phyloP scores from a whole-genome alignment of 1,284 basidiomycete genomes.

The Tylopilus sp. region DNA sequence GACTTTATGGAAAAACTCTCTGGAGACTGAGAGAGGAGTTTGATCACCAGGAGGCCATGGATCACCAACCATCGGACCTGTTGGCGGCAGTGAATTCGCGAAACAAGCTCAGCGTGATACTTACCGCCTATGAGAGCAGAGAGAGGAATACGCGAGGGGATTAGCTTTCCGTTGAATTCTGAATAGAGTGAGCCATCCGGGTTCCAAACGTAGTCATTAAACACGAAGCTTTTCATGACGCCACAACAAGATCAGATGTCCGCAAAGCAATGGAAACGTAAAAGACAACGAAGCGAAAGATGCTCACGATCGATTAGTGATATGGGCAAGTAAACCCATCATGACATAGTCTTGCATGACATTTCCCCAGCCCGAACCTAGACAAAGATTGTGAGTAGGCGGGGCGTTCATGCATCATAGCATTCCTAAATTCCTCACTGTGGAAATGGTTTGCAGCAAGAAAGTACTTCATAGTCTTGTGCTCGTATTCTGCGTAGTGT shows the following conservation, averaged over 20 bases:
- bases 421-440: conserved; percentile 25
- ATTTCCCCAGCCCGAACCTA: conserved; percentile 52
- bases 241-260: conserved; percentile 13
- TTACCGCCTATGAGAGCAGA: conserved; percentile 42
- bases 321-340: conserved; percentile 44
- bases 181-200: conserved; percentile 39
- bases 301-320: conserved; percentile 46
- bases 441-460: conserved; percentile 40
- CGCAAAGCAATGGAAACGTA: not conserved
- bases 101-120: not conserved
- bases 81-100: not conserved
- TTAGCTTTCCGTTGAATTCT: conserved; percentile 41
- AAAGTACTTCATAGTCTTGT: conserved; percentile 37
- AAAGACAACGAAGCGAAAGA: not conserved
- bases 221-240: conserved; percentile 45
- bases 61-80: conserved; percentile 52
- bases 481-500: conserved; percentile 37
- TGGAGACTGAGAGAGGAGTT: conserved; percentile 47
- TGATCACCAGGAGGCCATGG: conserved; percentile 41
- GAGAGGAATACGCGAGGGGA: conserved; percentile 49
- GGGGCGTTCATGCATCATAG: not conserved
- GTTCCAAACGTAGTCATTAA: conserved; percentile 51
- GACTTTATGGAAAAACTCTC: conserved; percentile 47
- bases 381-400: not conserved
- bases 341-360: conserved; percentile 52